These are phyloP conservation scores for Rhynchospora pubera DNA, from an alignment of 176 grass and related monocot genomes.

Conservation along the genomic window DNA sequence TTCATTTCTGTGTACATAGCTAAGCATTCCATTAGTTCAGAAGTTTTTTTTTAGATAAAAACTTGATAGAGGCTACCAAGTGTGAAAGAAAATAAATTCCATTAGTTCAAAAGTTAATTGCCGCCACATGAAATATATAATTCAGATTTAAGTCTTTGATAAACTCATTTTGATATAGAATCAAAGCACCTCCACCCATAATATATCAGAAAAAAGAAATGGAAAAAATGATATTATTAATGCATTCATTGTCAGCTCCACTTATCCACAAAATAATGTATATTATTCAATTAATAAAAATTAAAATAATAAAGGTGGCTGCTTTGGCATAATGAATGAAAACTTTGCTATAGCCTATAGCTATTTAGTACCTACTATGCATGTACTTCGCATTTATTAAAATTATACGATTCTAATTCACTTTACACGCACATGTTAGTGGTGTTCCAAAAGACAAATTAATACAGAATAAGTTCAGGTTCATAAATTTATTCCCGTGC, in stretches of 20 bases:
- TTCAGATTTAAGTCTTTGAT: neutral
- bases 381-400: neutral
- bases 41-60: neutral
- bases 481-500: neutral
- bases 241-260: constrained; percentile 8
- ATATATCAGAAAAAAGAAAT: neutral
- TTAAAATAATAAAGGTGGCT: neutral
- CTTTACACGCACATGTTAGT: neutral
- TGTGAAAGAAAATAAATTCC: neutral
- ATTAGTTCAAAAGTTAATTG: neutral
- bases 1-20: neutral
- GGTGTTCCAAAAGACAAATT: neutral
- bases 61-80: no score
- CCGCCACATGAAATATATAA: neutral
- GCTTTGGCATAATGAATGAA: neutral
- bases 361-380: neutral
- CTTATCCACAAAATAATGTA: neutral
- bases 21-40: constrained; percentile 12
- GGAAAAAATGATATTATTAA: neutral
- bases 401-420: neutral
- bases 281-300: neutral
- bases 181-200: neutral
- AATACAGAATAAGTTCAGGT: neutral
- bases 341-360: neutral
- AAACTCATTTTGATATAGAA: neutral